Percentiles rank a stretch among this genome's conserved stretches.
phyloP scores from a whole-genome alignment of 2,329 filamentous ascomycete genomes.

The Ophiognomonia clavigignenti-juglandacearum region DNA sequence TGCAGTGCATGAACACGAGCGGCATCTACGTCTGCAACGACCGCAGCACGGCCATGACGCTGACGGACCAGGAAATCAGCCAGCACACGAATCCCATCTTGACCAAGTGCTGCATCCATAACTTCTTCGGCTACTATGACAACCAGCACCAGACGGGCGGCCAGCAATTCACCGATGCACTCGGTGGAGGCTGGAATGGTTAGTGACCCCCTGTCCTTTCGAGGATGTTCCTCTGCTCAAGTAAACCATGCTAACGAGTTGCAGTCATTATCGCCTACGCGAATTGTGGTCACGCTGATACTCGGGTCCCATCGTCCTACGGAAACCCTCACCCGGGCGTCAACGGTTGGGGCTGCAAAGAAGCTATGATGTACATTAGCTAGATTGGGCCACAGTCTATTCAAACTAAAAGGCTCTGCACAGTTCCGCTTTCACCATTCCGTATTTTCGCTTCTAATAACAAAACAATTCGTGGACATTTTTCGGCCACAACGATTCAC shows the following conservation, averaged over 20 bases:
- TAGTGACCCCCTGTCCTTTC: not conserved
- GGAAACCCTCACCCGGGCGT: too few species aligned
- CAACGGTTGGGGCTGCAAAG: too few species aligned
- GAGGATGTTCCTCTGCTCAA: not conserved
- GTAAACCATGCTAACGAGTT: not conserved
- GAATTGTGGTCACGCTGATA: not conserved
- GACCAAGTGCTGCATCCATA: not conserved
- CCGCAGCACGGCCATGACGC: not conserved
- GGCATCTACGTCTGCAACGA: not conserved
- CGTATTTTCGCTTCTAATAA: too few species aligned
- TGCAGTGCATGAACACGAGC: not conserved
- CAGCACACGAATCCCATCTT: not conserved
- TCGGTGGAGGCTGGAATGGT: not conserved
- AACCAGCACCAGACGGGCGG: not conserved
- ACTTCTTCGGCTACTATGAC: too few species aligned
- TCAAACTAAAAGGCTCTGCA: too few species aligned
- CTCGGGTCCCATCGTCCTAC: too few species aligned
- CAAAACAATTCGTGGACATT: too few species aligned
- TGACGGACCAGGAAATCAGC: not conserved
- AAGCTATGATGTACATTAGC: too few species aligned
- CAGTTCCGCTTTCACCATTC: too few species aligned
- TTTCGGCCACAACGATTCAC: too few species aligned
- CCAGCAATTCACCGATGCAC: slow-evolving; percentile 1
- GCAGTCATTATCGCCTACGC: not conserved
- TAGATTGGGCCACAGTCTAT: too few species aligned